These are phyloP conservation scores for Coprinopsis strossmayeri DNA, from an alignment of 768 basidiomycete species.

Conservation along the genomic window DNA sequence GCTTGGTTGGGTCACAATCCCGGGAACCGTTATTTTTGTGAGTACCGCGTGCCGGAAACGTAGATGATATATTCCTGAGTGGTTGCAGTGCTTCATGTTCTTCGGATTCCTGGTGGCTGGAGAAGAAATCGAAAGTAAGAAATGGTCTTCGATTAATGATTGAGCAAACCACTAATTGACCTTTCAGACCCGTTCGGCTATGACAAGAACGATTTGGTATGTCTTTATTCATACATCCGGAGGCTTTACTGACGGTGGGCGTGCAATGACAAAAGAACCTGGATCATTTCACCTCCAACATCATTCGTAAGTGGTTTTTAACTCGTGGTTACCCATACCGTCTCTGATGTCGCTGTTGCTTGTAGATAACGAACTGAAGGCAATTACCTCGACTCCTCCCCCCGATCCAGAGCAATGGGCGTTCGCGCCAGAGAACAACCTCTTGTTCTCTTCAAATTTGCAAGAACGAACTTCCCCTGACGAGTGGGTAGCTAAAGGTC, in stretches of 20 bases:
- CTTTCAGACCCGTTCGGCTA: conserved; percentile 50
- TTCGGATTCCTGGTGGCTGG: conserved; percentile 71
- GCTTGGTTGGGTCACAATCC: conserved; percentile 59
- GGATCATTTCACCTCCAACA: conserved; percentile 65
- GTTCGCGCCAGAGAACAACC: conserved; percentile 53
- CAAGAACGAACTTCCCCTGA: conserved; percentile 42
- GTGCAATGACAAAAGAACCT: no score
- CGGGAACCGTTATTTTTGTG: conserved; percentile 48
- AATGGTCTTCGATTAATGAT: conserved; percentile 3
- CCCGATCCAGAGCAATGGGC: conserved; percentile 56
- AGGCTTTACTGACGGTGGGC: no score
- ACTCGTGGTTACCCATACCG: background rate
- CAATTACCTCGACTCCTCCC: conserved; percentile 52
- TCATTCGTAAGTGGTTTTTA: conserved; percentile 44
- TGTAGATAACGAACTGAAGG: conserved; percentile 51
- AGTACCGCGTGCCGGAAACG: conserved; percentile 14
- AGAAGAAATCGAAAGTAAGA: conserved; percentile 69
- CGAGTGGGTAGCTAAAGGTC: conserved; percentile 52
- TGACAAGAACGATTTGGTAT: conserved; percentile 66
- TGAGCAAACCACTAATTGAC: no score
- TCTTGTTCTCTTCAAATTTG: conserved; percentile 35
- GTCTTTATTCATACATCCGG: conserved; percentile 14
- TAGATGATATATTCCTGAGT: background rate
- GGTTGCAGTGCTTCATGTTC: conserved; percentile 57
- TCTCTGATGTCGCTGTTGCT: conserved; percentile 2